Conservation (phyloP, 208 protist genomes). For the Leishmania aethiopica region DNA sequence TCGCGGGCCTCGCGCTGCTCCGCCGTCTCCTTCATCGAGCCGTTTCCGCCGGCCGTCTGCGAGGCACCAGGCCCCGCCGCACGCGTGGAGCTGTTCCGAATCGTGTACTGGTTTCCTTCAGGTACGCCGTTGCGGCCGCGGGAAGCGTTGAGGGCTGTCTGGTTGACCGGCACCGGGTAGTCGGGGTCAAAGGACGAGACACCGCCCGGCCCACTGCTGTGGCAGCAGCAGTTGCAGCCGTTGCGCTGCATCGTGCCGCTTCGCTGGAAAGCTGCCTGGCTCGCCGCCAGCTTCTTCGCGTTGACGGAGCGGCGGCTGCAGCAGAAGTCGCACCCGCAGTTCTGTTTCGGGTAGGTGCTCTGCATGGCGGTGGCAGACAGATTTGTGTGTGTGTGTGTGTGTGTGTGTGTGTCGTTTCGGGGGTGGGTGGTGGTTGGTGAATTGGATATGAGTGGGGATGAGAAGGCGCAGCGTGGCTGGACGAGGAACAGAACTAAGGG, state of each 20-base stretch:
- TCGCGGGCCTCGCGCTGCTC: conserved; percentile 56
- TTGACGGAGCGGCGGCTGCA: conserved; percentile 73
- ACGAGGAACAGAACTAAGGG: background rate
- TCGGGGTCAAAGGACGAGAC: conserved; percentile 63
- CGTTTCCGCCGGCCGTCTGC: conserved; percentile 13
- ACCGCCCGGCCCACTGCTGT: conserved; percentile 23
- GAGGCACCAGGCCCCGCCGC: background rate
- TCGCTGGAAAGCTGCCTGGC: conserved; percentile 32
- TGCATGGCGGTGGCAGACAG: conserved; percentile 63
- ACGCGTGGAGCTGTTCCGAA: conserved; percentile 24
- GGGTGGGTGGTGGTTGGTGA: background rate
- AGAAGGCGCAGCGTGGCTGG: background rate
- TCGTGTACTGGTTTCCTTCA: conserved; percentile 57
- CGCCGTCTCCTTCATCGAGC: conserved; percentile 14
- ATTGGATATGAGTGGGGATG: background rate
- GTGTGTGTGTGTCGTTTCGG: background rate
- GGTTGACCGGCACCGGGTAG: conserved; percentile 78
- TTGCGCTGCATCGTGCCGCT: conserved; percentile 39
- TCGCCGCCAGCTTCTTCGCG: conserved; percentile 76
- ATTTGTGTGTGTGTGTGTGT: background rate
- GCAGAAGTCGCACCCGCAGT: conserved; percentile 92
- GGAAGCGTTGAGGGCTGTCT: conserved; percentile 80
- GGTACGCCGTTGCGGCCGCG: conserved; percentile 62
- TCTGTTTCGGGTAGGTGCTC: conserved; percentile 41
- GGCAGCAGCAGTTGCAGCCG: conserved; percentile 66